Evolutionary conservation across 2,329 filamentous ascomycete genomes (phyloP).

Genomic region (Aspergillus terreus): DNA sequence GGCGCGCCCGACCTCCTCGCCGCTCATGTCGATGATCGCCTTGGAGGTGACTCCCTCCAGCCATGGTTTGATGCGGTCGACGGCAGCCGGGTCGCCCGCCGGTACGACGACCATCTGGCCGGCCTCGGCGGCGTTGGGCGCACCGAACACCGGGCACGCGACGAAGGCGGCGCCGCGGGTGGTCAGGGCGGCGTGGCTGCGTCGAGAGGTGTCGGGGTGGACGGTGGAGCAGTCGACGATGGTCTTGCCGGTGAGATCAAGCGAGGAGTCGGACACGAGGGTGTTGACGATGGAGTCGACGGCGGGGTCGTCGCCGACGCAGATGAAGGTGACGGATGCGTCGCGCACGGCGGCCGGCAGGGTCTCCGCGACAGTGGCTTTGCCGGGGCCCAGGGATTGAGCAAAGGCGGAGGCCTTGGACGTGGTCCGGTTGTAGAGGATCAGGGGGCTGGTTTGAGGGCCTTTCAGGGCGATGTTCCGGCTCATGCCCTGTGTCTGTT

Average conservation of each 20-base stretch:
- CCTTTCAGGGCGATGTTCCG: slow-evolving; percentile 80
- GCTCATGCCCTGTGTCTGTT: slow-evolving; percentile 64
- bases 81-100: slow-evolving; percentile 59
- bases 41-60: slow-evolving; percentile 69
- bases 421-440: slow-evolving; percentile 76
- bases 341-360: slow-evolving; percentile 63
- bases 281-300: slow-evolving; percentile 60
- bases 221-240: slow-evolving; percentile 87
- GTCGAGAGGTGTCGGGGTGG: slow-evolving; percentile 74
- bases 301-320: slow-evolving; percentile 73
- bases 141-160: slow-evolving; percentile 57
- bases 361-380: slow-evolving; percentile 60
- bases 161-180: slow-evolving; percentile 68
- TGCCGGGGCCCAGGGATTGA: slow-evolving; percentile 56
- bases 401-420: slow-evolving; percentile 63
- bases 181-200: slow-evolving; percentile 55
- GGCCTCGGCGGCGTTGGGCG: slow-evolving; percentile 48
- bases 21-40: slow-evolving; percentile 66
- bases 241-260: slow-evolving; percentile 64
- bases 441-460: slow-evolving; percentile 64
- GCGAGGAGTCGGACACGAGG: slow-evolving; percentile 46
- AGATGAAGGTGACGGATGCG: slow-evolving; percentile 77
- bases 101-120: slow-evolving; percentile 71
- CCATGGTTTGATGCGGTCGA: slow-evolving; percentile 65
- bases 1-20: slow-evolving; percentile 66